Percentiles rank a stretch among this genome's conserved stretches.
These are phyloP conservation scores for Prunus salicina DNA, from an alignment of 306 rosid genomes.

Conservation along the genomic window DNA sequence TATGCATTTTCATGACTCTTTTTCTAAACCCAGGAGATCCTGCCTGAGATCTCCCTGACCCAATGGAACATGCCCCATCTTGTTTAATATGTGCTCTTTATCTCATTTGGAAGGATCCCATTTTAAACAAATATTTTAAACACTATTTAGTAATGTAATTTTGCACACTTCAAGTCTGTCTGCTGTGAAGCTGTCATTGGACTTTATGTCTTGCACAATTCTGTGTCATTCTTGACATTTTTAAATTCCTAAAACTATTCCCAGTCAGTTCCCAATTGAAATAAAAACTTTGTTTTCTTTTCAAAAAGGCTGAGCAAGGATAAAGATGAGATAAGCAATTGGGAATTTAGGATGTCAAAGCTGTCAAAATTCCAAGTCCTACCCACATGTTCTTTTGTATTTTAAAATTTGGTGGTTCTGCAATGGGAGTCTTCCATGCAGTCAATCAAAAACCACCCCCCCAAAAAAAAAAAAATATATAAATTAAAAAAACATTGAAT, in stretches of 20 bases:
- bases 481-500: not conserved
- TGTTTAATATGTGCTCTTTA: slow-evolving; percentile 56
- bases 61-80: slow-evolving; percentile 68
- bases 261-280: slow-evolving; percentile 11
- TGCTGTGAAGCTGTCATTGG: slow-evolving; percentile 73
- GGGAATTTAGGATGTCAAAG: slow-evolving; percentile 57
- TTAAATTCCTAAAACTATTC: slow-evolving; percentile 35
- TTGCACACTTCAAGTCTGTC: slow-evolving; percentile 55
- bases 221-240: slow-evolving; percentile 41
- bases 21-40: slow-evolving; percentile 46
- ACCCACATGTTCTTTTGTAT: slow-evolving; percentile 43
- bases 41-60: slow-evolving; percentile 69
- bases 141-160: slow-evolving; percentile 27
- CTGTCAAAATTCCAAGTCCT: slow-evolving; percentile 35
- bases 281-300: slow-evolving; percentile 28
- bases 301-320: slow-evolving; percentile 30
- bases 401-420: slow-evolving; percentile 27
- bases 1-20: slow-evolving; percentile 29
- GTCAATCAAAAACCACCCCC: not conserved
- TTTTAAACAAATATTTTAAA: slow-evolving; percentile 14
- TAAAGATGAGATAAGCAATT: slow-evolving; percentile 22
- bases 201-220: slow-evolving; percentile 66
- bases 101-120: slow-evolving; percentile 68
- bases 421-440: slow-evolving; percentile 14
- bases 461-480: not conserved